A percentile compares a stretch with the other conserved stretches of the same genome.
Evolutionary conservation across 352 stramenopile genomes (phyloP).

Genomic region (Elongisporangium anandrum): DNA sequence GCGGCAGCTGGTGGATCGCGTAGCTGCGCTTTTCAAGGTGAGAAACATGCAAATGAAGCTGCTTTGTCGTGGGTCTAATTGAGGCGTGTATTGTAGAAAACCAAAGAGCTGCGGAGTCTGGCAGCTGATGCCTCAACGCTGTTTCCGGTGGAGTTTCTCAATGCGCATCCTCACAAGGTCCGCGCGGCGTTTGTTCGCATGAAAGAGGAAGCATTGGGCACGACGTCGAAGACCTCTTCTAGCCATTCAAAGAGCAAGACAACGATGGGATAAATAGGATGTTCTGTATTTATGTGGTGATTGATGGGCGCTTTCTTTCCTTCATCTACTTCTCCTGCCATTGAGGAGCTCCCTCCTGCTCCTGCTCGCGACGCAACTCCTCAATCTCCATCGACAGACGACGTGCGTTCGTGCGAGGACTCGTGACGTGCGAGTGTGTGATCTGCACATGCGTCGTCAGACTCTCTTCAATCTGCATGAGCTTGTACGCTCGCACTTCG

Average conservation of each 20-base stretch:
- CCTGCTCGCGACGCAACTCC: slow-evolving; percentile 8
- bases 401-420: slow-evolving; percentile 16
- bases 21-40: slow-evolving; percentile 77
- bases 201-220: slow-evolving; percentile 47
- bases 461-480: slow-evolving; percentile 71
- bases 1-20: slow-evolving; percentile 33
- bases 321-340: slow-evolving; percentile 7
- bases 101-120: slow-evolving; percentile 83
- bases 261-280: not conserved
- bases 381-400: slow-evolving; percentile 19
- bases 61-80: not conserved
- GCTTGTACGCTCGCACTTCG: slow-evolving; percentile 75
- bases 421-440: slow-evolving; percentile 32
- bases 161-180: slow-evolving; percentile 54
- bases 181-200: slow-evolving; percentile 47
- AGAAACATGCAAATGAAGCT: slow-evolving; percentile 8
- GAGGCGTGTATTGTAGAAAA: slow-evolving; percentile 36
- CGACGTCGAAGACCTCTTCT: slow-evolving; percentile 3
- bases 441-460: slow-evolving; percentile 59
- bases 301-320: not conserved
- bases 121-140: slow-evolving; percentile 64
- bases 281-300: slow-evolving; percentile 4
- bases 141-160: slow-evolving; percentile 81
- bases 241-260: slow-evolving; percentile 2
- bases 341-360: not conserved